Conservation (phyloP, 495 filamentous ascomycete species). For the Jackrogersella minutella region DNA sequence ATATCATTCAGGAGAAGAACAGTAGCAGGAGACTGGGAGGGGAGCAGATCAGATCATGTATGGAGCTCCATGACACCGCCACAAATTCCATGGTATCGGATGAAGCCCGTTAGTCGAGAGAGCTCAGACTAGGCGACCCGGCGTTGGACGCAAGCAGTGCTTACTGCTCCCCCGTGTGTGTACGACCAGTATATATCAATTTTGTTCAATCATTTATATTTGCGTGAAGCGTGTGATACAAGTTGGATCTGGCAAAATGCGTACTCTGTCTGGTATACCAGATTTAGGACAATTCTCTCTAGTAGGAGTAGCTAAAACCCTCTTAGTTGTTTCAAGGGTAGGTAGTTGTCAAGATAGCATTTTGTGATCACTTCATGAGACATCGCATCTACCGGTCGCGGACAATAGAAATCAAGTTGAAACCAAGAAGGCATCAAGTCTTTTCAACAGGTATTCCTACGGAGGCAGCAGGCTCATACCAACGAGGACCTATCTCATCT, state of each 20-base stretch:
- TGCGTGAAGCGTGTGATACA: not conserved
- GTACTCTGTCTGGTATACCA: too few species aligned
- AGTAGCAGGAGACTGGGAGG: not conserved
- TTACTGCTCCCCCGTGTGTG: slow-evolving; percentile 33
- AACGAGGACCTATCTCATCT: too few species aligned
- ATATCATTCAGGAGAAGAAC: not conserved
- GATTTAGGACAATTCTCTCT: too few species aligned
- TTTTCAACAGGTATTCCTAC: not conserved
- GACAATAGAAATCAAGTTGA: not conserved
- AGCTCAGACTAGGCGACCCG: slow-evolving; percentile 10
- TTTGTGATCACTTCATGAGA: too few species aligned
- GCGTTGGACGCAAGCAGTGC: not conserved
- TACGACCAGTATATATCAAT: slow-evolving; percentile 34
- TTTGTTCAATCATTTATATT: slow-evolving; percentile 2
- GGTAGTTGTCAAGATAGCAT: too few species aligned
- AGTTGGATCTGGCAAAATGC: too few species aligned
- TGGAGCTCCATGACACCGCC: slow-evolving; percentile 10
- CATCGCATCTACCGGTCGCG: too few species aligned
- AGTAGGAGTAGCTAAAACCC: too few species aligned
- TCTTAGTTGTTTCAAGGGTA: too few species aligned
- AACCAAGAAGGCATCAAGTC: not conserved
- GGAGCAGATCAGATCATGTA: not conserved
- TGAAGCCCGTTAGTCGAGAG: slow-evolving; percentile 2
- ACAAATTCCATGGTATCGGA: slow-evolving; percentile 32
- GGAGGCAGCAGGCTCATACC: not conserved